These are phyloP conservation scores for Ceratocystiopsis minuta DNA, from an alignment of 2,329 filamentous ascomycete species.

Conservation along the genomic window DNA sequence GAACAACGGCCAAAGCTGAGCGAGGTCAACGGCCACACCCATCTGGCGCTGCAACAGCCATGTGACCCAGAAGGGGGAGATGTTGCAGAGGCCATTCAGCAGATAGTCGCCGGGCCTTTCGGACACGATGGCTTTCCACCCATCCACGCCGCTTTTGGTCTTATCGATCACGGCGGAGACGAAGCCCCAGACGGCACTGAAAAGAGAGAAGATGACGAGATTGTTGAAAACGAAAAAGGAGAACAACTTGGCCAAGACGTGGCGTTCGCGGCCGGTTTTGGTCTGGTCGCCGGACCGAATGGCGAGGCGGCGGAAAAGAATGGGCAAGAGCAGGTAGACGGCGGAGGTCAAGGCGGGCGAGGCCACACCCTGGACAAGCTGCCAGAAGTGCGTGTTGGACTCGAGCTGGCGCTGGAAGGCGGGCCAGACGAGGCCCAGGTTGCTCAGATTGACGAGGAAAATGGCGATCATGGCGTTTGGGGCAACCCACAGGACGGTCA, in stretches of 20 bases:
- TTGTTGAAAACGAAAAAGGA: conserved; percentile 98
- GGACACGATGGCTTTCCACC: conserved; percentile 50
- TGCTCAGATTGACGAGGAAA: conserved; percentile 72
- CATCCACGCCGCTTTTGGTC: conserved; percentile 36
- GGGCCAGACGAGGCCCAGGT: conserved; percentile 64
- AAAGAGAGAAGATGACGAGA: conserved; percentile 80
- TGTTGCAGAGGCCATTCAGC: conserved; percentile 53
- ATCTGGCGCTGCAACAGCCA: conserved; percentile 87
- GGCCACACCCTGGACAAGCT: conserved; percentile 76
- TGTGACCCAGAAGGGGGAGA: conserved; percentile 86
- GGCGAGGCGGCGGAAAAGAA: conserved; percentile 76
- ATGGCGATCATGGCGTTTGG: conserved; percentile 91
- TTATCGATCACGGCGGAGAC: conserved; percentile 44
- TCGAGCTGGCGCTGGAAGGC: conserved; percentile 51
- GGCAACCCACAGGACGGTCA: conserved; percentile 75
- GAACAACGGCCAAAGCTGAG: conserved; percentile 69
- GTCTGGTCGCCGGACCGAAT: conserved; percentile 73
- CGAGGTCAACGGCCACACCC: conserved; percentile 83
- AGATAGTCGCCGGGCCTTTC: conserved; percentile 44
- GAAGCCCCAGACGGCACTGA: conserved; percentile 65
- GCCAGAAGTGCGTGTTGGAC: conserved; percentile 52
- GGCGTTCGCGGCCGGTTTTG: conserved; percentile 80
- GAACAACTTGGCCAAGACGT: conserved; percentile 81
- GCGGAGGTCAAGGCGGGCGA: conserved; percentile 76
- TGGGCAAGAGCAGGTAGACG: conserved; percentile 73